phyloP scores from a whole-genome alignment of 495 filamentous ascomycete genomes.

The Tuber calosporum region DNA sequence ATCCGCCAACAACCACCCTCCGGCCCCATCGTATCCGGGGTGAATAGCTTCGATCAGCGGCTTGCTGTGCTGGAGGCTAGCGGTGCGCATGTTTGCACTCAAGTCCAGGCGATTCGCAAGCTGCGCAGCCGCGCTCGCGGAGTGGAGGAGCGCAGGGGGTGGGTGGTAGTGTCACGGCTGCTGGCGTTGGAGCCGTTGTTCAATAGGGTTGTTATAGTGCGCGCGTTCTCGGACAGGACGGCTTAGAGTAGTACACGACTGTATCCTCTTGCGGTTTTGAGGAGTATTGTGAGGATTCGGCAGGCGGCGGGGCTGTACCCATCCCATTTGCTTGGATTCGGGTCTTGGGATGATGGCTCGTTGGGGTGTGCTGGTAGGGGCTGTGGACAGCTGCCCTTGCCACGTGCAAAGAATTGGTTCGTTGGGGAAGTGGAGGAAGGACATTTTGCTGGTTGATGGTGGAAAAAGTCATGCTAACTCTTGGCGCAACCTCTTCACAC shows the following conservation, averaged over 20 bases:
- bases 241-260: not conserved
- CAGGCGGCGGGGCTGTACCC: not conserved
- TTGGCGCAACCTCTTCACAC: too few species aligned
- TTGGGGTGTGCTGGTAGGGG: not conserved
- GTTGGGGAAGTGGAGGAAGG: constrained; percentile 19
- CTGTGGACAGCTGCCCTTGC: not conserved
- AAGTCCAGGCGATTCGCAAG: not conserved
- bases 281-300: not conserved
- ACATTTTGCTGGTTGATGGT: too few species aligned
- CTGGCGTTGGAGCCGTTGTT: not conserved
- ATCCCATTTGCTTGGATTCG: not conserved
- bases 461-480: too few species aligned
- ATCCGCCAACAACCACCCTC: not conserved
- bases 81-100: not conserved
- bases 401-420: constrained; percentile 7
- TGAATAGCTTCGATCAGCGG: not conserved
- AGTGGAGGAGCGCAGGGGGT: not conserved
- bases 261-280: not conserved
- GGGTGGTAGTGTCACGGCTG: not conserved
- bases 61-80: not conserved
- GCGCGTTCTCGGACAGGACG: not conserved
- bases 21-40: not conserved
- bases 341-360: not conserved
- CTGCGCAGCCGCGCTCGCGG: not conserved
- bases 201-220: not conserved